Evolutionary conservation across 140 eudicot genomes (phyloP), one percentile per base, ranked within the genome.

Genomic region (Anethum foeniculum): DNA sequence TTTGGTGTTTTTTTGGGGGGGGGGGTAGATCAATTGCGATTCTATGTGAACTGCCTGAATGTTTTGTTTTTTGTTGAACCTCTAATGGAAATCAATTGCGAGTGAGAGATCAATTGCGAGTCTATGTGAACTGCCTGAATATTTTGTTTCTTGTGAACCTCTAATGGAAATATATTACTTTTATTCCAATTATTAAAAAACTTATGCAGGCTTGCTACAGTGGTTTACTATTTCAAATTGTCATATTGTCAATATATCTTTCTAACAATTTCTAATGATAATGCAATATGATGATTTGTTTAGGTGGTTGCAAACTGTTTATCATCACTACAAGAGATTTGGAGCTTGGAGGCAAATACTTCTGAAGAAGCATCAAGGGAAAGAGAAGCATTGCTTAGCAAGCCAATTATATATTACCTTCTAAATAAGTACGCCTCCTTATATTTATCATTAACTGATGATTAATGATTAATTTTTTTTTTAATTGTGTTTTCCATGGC

Each of bases 301-400:
- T 89, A 94, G 98, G 99, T 95, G 54, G 99, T 95, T 79, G 99
- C 97, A 44, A 92, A 95, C 80, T 95, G 95, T 85, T 82, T 95
- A 85, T 89, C 88, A 76, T 88, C 97, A 68, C 82, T 95, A 39
- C 99, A 92, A 88, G 97, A 95, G 88, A 95, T 95, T 72, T 92
- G 97, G 97, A 90, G 93, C 73, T 81, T 87, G 85, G 98, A 94
- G 86, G 97, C 97, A 84, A 89, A 90, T 82, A 75, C 91, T 32
- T 95, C 99, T 14, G 97, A 94, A 84, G 98, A 92, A 84, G 98
- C 97, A 41, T 82, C 88, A 68, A 88, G 89, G 88, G 99, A 92
- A 86, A 88, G 91, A 88, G 99, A 95, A 82, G 85, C 79, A 11
- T 85, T 95, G 83, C 87, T 91, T 74, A 92, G 97, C 92, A 95